Conservation (phyloP, 148 eudicot species). For the Rhododendron molle region DNA sequence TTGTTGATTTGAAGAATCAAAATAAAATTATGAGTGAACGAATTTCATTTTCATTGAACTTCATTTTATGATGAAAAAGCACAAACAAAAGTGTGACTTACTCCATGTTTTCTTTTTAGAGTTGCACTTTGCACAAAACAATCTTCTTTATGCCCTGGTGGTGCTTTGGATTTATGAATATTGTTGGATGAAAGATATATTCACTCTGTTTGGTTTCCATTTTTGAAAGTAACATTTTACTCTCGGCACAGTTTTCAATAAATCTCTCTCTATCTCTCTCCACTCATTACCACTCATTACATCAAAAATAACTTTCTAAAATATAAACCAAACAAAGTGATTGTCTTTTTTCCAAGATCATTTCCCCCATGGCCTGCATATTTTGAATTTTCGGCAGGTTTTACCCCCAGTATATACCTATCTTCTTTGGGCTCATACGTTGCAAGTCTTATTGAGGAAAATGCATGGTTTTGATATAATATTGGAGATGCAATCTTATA, state of each 20-base stretch:
- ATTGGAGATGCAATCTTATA: background rate
- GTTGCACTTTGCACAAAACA: background rate
- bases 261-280: too few species aligned
- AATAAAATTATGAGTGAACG: background rate
- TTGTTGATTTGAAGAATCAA: background rate
- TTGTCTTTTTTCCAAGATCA: background rate
- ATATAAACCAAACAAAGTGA: too few species aligned
- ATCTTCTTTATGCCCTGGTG: background rate
- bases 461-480: background rate
- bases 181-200: background rate
- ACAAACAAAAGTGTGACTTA: background rate
- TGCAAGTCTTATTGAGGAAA: background rate
- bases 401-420: background rate
- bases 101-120: background rate
- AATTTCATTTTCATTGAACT: background rate
- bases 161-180: background rate
- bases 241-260: too few species aligned
- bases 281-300: too few species aligned
- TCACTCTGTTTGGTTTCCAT: too few species aligned
- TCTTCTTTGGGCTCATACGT: background rate
- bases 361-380: background rate
- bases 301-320: too few species aligned
- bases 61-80: background rate
- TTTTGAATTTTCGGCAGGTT: background rate
- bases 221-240: too few species aligned